Base-by-base conservation (phyloP, 805 yeast genomes). In the Candida vartiovaarae region DNA sequence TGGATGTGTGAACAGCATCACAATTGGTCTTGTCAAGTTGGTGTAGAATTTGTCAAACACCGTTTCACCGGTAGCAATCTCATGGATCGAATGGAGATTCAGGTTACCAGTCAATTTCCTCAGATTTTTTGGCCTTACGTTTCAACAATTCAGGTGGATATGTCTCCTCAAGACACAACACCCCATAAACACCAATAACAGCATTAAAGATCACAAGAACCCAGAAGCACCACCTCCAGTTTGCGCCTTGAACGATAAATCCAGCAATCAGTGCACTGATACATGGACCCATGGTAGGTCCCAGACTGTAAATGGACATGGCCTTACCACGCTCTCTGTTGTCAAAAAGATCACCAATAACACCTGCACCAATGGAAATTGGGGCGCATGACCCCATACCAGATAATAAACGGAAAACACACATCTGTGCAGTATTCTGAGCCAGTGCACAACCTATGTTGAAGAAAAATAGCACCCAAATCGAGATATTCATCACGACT, bases 301-400 rank as follows among this genome's bases (percentile, higher is more conserved):
- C 70, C 47, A 69, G 55, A 3, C 75, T 65, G 56, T 73, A 80
- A 7, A 75, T 61, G 2, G 82, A 76, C 66, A 80, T 64, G 1
- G 84, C 83, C 32, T 65, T 56, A 40, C 74, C 76, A 41, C 87
- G 68, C 31, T 73, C 68, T 38, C 65, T 57, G 46, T 73, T 75
- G 41, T 66, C 66, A 55, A 70, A 82, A 47, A 82, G 54, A 54
- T 82, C 89, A 20, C 84, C 78, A 35, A 82, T 62, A 6, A 78
- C 74, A 23, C 87, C 88, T 1, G 85, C 84, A 25, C 85, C 86
- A 7, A 80, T 80, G 38, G 80, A 77, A 32, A 82, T 63, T 2
- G 88, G 82, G 0, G 84, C 80, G 42, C 82, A 74, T 6, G 84
- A 85, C 41, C 80, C 77, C n/a, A 74, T 59, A 3, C 89, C 89